Evolutionary conservation across 495 filamentous ascomycete species (phyloP).

Genomic region (Annulohypoxylon nitens): DNA sequence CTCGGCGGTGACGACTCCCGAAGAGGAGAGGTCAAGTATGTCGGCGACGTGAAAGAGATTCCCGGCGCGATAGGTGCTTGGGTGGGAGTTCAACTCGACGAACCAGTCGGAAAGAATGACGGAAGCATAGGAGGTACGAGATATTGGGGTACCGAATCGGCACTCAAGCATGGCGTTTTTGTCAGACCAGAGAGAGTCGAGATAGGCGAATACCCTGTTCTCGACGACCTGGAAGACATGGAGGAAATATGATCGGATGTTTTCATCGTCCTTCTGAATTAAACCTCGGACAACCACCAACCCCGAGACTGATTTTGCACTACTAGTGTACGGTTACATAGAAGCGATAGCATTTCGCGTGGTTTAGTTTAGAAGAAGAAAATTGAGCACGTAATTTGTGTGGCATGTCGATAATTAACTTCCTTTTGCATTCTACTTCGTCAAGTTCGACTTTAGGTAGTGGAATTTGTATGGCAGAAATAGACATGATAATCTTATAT

Average conservation of each 20-base stretch:
- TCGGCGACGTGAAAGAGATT: constrained; percentile 86
- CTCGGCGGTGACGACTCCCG: constrained; percentile 75
- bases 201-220: constrained; percentile 83
- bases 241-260: constrained; percentile 77
- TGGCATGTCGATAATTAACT: background rate
- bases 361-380: background rate
- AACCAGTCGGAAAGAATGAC: constrained; percentile 92
- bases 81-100: constrained; percentile 87
- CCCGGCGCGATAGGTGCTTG: constrained; percentile 79
- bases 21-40: constrained; percentile 84
- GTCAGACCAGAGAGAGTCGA: constrained; percentile 91
- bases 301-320: background rate
- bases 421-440: background rate
- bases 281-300: background rate
- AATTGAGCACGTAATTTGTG: background rate
- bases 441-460: background rate
- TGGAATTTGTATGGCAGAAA: background rate
- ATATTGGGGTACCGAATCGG: constrained; percentile 77
- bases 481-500: background rate
- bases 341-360: background rate
- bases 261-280: background rate
- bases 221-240: constrained; percentile 84
- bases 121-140: constrained; percentile 81
- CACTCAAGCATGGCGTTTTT: constrained; percentile 81
- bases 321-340: background rate